These are phyloP conservation scores for Artemisia tridentata DNA, from an alignment of 129 eudicot genomes.

Conservation along the genomic window DNA sequence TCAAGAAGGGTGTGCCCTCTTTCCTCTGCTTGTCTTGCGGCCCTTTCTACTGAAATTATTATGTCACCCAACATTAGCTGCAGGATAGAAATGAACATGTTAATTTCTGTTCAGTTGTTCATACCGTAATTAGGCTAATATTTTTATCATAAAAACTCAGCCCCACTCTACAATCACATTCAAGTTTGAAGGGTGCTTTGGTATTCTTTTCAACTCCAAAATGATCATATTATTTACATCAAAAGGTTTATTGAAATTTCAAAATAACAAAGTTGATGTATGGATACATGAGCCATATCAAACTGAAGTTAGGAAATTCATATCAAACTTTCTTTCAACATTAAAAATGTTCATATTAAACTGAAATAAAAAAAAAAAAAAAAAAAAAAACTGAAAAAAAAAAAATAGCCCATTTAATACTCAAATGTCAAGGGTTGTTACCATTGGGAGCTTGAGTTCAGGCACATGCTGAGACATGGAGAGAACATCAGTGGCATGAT, in stretches of 20 bases:
- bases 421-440: constrained; percentile 22
- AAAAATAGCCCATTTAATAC: background rate
- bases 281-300: no score
- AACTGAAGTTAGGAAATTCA: constrained; percentile 1
- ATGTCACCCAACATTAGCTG: constrained; percentile 97
- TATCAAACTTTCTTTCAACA: constrained; percentile 6
- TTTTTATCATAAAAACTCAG: constrained; percentile 6
- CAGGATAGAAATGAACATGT: constrained; percentile 27
- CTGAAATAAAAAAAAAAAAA: no score
- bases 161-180: background rate
- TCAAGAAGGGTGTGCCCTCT: constrained; percentile 91
- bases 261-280: background rate
- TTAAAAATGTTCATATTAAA: background rate
- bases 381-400: no score
- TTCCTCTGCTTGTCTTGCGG: constrained; percentile 85
- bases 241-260: no score
- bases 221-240: background rate
- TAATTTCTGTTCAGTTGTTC: constrained; percentile 16
- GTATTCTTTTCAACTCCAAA: background rate
- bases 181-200: background rate
- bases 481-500: constrained; percentile 95
- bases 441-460: constrained; percentile 84
- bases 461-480: constrained; percentile 98
- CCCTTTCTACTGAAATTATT: constrained; percentile 88
- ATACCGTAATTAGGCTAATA: background rate